Conservation (phyloP, 805 yeast genomes). For the Candida pseudoglaebosa region DNA sequence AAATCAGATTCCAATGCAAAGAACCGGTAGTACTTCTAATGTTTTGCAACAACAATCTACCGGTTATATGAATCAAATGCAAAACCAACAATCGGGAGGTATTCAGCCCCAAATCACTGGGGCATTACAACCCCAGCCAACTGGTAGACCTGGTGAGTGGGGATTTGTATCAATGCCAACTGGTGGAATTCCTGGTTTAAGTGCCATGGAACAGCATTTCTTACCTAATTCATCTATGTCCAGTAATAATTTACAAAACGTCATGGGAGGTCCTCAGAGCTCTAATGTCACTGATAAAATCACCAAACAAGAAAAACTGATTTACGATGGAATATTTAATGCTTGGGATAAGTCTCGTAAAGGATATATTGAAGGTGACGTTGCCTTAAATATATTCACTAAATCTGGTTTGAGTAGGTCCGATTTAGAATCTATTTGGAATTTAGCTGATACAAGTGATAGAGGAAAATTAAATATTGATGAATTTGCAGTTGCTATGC, state of each 20-base stretch:
- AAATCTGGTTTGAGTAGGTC: constrained; percentile 85
- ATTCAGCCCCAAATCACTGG: constrained; percentile 43
- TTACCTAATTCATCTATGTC: constrained; percentile 48
- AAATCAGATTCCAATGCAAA: constrained; percentile 16
- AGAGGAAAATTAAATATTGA: constrained; percentile 82
- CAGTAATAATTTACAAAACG: constrained; percentile 36
- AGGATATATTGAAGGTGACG: constrained; percentile 74
- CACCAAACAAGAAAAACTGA: constrained; percentile 79
- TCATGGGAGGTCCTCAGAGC: constrained; percentile 41
- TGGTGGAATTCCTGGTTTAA: constrained; percentile 68
- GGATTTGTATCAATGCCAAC: constrained; percentile 69
- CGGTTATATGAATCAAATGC: constrained; percentile 20
- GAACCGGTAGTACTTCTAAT: constrained; percentile 15
- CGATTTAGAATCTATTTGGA: constrained; percentile 91
- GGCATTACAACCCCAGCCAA: constrained; percentile 45
- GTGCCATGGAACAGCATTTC: constrained; percentile 62
- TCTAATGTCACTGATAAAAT: constrained; percentile 75
- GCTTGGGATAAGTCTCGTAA: constrained; percentile 73
- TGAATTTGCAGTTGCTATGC: constrained; percentile 97
- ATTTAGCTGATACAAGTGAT: constrained; percentile 75
- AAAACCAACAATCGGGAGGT: constrained; percentile 26
- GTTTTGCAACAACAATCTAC: constrained; percentile 27
- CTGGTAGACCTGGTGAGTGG: constrained; percentile 79
- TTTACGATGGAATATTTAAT: constrained; percentile 81
- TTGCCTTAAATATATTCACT: constrained; percentile 82